Conservation (phyloP, 2,329 filamentous ascomycete genomes). For the Beauveria sp. region DNA sequence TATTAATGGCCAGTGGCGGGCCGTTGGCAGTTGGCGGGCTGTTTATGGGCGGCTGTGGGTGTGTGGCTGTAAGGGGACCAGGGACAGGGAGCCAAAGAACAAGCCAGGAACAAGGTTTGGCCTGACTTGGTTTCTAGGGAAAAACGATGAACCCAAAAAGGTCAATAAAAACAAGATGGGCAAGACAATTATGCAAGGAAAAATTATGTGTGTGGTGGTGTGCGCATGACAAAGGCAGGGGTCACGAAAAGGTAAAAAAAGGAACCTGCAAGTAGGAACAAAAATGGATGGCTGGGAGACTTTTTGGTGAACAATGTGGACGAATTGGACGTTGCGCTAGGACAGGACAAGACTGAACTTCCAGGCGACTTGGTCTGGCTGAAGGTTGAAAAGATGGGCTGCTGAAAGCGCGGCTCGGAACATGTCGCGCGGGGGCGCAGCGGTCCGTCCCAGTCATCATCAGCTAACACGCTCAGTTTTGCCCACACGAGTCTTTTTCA, state of each 20-base stretch:
- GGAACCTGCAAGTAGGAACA: background rate
- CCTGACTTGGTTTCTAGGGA: no score
- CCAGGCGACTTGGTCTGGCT: background rate
- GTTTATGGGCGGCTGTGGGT: background rate
- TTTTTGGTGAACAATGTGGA: background rate
- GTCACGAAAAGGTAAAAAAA: background rate
- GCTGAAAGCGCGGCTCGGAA: background rate
- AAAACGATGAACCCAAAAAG: background rate
- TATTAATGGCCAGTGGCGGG: no score
- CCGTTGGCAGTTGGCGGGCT: background rate
- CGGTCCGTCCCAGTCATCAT: background rate
- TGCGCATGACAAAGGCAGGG: background rate
- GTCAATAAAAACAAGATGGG: background rate
- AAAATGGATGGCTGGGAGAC: slow-evolving; percentile 3
- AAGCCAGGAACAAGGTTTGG: background rate
- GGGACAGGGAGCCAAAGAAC: background rate
- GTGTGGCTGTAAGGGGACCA: background rate
- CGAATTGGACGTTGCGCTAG: background rate
- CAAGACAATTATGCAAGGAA: background rate
- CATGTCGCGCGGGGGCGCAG: background rate
- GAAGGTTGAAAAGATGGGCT: background rate
- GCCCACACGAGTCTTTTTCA: background rate
- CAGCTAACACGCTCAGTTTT: background rate
- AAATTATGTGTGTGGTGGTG: background rate
- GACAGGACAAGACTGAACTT: background rate